Conservation (phyloP, 2,329 filamentous ascomycete species). For the Aspergillus arachidicola region DNA sequence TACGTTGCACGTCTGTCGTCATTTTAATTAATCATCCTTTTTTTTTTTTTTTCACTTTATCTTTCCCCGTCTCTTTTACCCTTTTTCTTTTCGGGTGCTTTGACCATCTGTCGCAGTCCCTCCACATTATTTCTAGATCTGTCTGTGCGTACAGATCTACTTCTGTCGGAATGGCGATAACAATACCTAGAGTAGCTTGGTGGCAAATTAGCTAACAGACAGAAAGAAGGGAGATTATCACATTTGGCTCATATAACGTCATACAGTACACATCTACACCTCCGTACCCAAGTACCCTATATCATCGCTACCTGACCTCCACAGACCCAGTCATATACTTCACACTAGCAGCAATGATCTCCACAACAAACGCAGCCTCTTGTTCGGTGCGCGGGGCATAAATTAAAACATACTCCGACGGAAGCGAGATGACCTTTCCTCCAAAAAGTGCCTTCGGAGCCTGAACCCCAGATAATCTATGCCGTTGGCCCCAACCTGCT, state of each 20-base stretch:
- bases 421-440: conserved; percentile 20
- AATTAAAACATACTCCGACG: conserved; percentile 34
- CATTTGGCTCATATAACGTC: neutral
- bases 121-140: neutral
- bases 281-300: neutral
- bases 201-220: neutral
- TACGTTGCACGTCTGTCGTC: neutral
- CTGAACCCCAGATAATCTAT: conserved; percentile 56
- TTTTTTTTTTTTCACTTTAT: neutral
- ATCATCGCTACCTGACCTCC: conserved; percentile 20
- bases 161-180: neutral
- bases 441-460: conserved; percentile 63
- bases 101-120: neutral
- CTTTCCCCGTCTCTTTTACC: neutral
- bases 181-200: neutral
- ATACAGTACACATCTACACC: neutral
- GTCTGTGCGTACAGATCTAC: neutral
- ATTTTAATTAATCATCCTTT: conserved; percentile 1
- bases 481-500: conserved; percentile 75
- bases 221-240: neutral
- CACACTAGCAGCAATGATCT: conserved; percentile 35
- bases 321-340: conserved; percentile 33
- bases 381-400: conserved; percentile 38
- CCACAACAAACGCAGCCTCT: conserved; percentile 33
- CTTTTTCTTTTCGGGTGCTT: neutral